Evolutionary conservation across 2,329 filamentous ascomycete species (phyloP).

Genomic region (Paecilomyces variotii): DNA sequence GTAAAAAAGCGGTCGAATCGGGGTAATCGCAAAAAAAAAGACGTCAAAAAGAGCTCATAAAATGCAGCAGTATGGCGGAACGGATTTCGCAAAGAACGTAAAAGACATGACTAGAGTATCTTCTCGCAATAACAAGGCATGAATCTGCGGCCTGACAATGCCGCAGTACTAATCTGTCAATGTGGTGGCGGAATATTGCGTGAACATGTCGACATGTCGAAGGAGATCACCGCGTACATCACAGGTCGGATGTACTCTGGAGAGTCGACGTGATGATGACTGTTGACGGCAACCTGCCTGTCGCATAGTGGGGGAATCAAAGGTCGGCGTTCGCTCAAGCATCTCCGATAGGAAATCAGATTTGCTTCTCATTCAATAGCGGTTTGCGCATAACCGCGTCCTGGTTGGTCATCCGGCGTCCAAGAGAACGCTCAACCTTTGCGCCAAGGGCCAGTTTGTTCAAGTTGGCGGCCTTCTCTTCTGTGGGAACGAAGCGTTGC

Average conservation of each 20-base stretch:
- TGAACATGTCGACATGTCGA: neutral
- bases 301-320: neutral
- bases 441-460: conserved; percentile 82
- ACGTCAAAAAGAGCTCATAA: neutral
- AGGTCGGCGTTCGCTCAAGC: neutral
- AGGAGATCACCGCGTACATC: neutral
- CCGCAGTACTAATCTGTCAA: neutral
- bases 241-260: neutral
- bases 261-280: neutral
- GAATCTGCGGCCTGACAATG: neutral
- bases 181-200: neutral
- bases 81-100: neutral
- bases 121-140: neutral
- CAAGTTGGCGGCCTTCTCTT: conserved; percentile 73
- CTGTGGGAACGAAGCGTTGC: conserved; percentile 71
- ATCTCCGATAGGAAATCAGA: neutral
- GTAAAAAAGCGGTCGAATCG: conserved; percentile 7
- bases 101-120: neutral
- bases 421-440: conserved; percentile 81
- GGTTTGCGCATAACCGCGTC: conserved; percentile 72
- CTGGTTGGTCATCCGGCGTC: conserved; percentile 77
- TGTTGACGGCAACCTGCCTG: neutral
- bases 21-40: conserved; percentile 4
- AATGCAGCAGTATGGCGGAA: neutral
- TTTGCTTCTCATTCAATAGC: conserved; percentile 33